A percentile compares a stretch with the other conserved stretches of the same genome.
Conservation (phyloP, 169 alveolate species). For the Plasmodium vivax region DNA sequence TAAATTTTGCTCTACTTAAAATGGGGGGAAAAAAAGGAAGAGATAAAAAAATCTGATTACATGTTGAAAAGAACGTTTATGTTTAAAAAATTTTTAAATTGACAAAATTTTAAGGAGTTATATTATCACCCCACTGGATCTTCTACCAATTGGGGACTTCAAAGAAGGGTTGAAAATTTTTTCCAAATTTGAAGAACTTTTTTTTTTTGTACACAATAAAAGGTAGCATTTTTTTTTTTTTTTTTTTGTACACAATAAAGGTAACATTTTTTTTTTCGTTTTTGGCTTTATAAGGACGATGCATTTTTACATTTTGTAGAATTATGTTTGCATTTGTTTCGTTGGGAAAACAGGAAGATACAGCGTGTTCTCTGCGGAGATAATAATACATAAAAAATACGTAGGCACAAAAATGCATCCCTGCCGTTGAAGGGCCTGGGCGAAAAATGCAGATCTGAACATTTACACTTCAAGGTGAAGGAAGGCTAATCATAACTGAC, state of each 20-base stretch:
- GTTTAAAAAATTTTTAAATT: background rate
- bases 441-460: background rate
- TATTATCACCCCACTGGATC: background rate
- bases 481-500: background rate
- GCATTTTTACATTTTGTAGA: background rate
- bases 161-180: background rate
- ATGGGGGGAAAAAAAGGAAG: background rate
- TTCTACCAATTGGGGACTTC: background rate
- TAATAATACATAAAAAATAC: background rate
- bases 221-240: background rate
- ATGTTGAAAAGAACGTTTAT: background rate
- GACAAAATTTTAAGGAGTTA: background rate
- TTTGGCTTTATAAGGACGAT: background rate
- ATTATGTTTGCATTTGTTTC: background rate
- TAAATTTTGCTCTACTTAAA: background rate
- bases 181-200: background rate
- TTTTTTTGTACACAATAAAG: background rate
- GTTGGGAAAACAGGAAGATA: background rate
- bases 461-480: background rate
- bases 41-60: background rate
- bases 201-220: conserved; percentile 7
- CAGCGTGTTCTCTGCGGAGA: background rate
- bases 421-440: background rate
- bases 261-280: background rate
- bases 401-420: background rate